Percentiles rank a stretch among this genome's conserved stretches.
phyloP scores from a whole-genome alignment of 2,329 filamentous ascomycete species.

The Pseudogymnoascus sp. region DNA sequence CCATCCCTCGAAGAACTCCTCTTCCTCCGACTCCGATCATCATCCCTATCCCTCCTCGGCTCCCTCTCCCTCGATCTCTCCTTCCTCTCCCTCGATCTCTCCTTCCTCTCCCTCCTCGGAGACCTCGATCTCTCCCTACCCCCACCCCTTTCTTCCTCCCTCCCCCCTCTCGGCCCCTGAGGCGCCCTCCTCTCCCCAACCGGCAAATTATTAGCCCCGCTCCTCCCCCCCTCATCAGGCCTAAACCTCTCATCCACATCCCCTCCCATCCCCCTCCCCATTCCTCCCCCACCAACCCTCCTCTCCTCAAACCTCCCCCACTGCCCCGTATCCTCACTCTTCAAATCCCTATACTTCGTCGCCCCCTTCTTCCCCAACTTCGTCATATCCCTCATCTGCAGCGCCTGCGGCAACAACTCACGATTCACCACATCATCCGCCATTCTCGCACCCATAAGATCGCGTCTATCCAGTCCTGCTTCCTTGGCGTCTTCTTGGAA shows the following conservation, averaged over 20 bases:
- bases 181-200: constrained; percentile 48
- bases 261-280: constrained; percentile 29
- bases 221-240: constrained; percentile 51
- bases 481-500: constrained; percentile 74
- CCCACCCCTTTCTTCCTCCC: constrained; percentile 24
- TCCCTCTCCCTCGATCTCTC: not conserved
- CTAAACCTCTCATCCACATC: constrained; percentile 58
- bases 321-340: constrained; percentile 78
- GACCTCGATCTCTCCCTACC: constrained; percentile 41
- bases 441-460: constrained; percentile 78
- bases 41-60: constrained; percentile 25
- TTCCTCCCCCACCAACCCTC: constrained; percentile 18
- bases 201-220: constrained; percentile 63
- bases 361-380: constrained; percentile 87
- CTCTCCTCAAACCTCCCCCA: constrained; percentile 63
- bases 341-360: constrained; percentile 82
- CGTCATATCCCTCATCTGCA: constrained; percentile 90
- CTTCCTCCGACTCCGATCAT: constrained; percentile 44
- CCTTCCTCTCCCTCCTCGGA: constrained; percentile 31
- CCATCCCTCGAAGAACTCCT: constrained; percentile 46
- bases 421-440: constrained; percentile 76
- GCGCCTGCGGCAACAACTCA: constrained; percentile 76
- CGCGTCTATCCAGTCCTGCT: constrained; percentile 67
- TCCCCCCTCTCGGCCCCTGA: constrained; percentile 23
- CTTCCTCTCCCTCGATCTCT: constrained; percentile 24